Evolutionary conservation across 441 rosid species (phyloP).

Genomic region (Viola pubescens): DNA sequence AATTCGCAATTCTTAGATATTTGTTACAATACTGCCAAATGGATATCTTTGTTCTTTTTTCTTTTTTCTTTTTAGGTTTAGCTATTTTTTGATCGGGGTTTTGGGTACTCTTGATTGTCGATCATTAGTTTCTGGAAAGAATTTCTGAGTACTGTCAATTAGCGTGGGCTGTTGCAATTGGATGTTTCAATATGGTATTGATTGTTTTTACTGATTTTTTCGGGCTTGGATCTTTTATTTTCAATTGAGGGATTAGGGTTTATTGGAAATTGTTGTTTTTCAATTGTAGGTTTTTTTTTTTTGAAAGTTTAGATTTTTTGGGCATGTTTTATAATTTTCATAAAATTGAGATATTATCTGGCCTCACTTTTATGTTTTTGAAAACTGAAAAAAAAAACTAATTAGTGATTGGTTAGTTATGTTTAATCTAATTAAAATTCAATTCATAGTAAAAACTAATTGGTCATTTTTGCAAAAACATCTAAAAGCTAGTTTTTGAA

Average conservation of each 20-base stretch:
- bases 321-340: constrained; percentile 1
- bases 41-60: constrained; percentile 5
- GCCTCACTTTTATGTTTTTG: too few species aligned
- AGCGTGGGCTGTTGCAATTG: constrained; percentile 13
- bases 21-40: too few species aligned
- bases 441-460: too few species aligned
- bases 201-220: constrained; percentile 3
- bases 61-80: constrained; percentile 6
- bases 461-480: too few species aligned
- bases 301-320: constrained; percentile 11
- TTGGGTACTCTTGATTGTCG: constrained; percentile 21
- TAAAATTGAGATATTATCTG: too few species aligned
- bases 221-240: not conserved
- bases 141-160: not conserved
- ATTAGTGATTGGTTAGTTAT: too few species aligned
- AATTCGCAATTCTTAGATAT: too few species aligned
- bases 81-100: constrained; percentile 39
- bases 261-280: constrained; percentile 10
- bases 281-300: constrained; percentile 15
- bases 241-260: constrained; percentile 15
- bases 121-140: constrained; percentile 15
- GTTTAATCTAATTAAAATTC: too few species aligned
- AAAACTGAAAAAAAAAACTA: too few species aligned
- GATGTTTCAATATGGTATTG: constrained; percentile 6
- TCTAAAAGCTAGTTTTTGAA: too few species aligned